These are phyloP conservation scores for Tetrapisispora phaffii DNA, from an alignment of 805 yeast genomes.

Conservation along the genomic window DNA sequence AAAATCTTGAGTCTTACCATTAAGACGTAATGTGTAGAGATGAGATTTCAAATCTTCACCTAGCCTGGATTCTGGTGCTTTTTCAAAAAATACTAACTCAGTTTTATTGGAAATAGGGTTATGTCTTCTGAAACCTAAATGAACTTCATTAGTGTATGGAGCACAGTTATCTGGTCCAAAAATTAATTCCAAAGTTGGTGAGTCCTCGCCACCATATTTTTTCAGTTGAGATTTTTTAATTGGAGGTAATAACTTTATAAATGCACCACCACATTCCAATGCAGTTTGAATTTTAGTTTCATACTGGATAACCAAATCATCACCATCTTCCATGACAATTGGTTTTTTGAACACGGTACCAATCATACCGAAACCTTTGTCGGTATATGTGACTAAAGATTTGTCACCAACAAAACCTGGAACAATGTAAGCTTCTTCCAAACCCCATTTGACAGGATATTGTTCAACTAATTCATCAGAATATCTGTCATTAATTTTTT, in stretches of 20 bases:
- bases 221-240: conserved; percentile 28
- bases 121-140: conserved; percentile 56
- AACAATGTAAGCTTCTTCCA: conserved; percentile 40
- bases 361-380: conserved; percentile 78
- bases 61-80: conserved; percentile 53
- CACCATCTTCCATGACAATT: conserved; percentile 44
- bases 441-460: conserved; percentile 16
- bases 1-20: conserved; percentile 48
- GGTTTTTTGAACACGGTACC: conserved; percentile 49
- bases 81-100: conserved; percentile 58
- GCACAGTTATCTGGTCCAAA: conserved; percentile 95
- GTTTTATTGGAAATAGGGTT: conserved; percentile 44
- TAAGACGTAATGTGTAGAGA: conserved; percentile 68
- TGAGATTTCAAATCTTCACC: conserved; percentile 46
- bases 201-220: conserved; percentile 46
- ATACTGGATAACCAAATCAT: conserved; percentile 74
- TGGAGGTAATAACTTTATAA: conserved; percentile 58
- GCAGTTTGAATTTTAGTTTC: conserved; percentile 80
- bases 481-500: conserved; percentile 10
- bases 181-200: conserved; percentile 39
- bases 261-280: conserved; percentile 81
- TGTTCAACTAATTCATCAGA: conserved; percentile 31
- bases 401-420: conserved; percentile 38
- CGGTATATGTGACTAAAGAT: conserved; percentile 66
- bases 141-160: conserved; percentile 57